Percentiles rank a stretch among this genome's conserved stretches.
Conservation (phyloP, 345 rosid species). For the Eucalyptus cloeziana region DNA sequence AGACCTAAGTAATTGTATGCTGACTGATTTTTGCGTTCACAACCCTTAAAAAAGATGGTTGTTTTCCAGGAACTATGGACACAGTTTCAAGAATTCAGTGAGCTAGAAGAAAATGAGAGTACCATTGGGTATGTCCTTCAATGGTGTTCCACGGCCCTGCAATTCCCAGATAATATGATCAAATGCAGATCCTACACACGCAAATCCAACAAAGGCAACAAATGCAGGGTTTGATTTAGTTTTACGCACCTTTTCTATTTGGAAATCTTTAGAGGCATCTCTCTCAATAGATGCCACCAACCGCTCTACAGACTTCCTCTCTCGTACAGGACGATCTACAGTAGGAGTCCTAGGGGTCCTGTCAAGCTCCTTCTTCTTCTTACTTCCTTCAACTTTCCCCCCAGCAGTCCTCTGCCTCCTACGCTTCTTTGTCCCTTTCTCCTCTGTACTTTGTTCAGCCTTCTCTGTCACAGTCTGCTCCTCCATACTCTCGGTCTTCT, state of each 20-base stretch:
- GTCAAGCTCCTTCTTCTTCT: slow-evolving; percentile 28
- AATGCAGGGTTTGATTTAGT: background rate
- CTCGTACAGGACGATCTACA: slow-evolving; percentile 82
- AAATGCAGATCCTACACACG: background rate
- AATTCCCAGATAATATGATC: background rate
- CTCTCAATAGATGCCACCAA: slow-evolving; percentile 73
- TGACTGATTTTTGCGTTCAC: background rate
- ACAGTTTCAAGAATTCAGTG: background rate
- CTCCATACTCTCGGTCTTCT: slow-evolving; percentile 1
- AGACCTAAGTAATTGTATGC: background rate
- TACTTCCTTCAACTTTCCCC: slow-evolving; percentile 23
- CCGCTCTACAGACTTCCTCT: slow-evolving; percentile 91
- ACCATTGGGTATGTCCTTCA: slow-evolving; percentile 95
- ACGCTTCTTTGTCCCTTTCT: slow-evolving; percentile 27
- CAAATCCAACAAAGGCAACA: background rate
- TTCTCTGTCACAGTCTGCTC: slow-evolving; percentile 13
- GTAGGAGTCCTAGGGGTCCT: slow-evolving; percentile 52
- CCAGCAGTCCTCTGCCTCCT: slow-evolving; percentile 22
- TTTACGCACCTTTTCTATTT: slow-evolving; percentile 56
- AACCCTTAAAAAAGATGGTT: background rate
- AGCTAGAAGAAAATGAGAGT: slow-evolving; percentile 1
- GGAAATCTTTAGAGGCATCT: slow-evolving; percentile 57
- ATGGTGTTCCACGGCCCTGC: slow-evolving; percentile 82
- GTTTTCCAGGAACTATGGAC: background rate
- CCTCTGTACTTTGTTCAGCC: slow-evolving; percentile 14